These are phyloP conservation scores for Galerina marginata DNA, from an alignment of 768 basidiomycete species.

Conservation along the genomic window DNA sequence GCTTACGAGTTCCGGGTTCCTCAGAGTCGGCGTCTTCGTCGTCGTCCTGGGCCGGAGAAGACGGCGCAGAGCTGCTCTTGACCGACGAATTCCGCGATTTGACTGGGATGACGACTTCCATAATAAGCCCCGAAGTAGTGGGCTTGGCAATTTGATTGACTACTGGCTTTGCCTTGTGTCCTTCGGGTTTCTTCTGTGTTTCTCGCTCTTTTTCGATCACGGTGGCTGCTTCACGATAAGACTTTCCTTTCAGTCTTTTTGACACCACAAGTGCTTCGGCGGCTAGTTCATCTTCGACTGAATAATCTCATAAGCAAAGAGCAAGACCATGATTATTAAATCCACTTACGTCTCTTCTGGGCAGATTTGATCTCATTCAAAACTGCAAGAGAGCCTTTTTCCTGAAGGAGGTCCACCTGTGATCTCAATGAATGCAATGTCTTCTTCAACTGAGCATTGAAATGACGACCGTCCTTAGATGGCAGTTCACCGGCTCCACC, in stretches of 20 bases:
- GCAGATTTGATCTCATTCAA: conserved; percentile 68
- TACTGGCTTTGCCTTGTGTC: conserved; percentile 10
- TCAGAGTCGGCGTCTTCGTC: conserved; percentile 41
- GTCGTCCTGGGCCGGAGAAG: conserved; percentile 39
- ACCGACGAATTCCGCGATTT: conserved; percentile 25
- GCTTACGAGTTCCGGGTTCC: conserved; percentile 40
- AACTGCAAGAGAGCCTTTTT: conserved; percentile 67
- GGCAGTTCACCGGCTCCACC: conserved; percentile 74
- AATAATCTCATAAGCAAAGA: neutral
- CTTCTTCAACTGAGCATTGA: conserved; percentile 79
- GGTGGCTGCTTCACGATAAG: conserved; percentile 67
- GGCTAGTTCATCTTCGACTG: conserved; percentile 52
- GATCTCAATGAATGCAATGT: conserved; percentile 58
- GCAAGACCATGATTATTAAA: neutral
- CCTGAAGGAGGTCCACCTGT: conserved; percentile 73
- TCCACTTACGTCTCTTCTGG: conserved; percentile 59
- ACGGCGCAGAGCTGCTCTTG: conserved; percentile 29
- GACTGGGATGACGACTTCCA: conserved; percentile 64
- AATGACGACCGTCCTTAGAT: conserved; percentile 84
- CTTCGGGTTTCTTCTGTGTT: conserved; percentile 9
- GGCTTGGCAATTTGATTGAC: conserved; percentile 18
- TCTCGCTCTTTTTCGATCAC: conserved; percentile 34
- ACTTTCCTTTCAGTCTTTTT: conserved; percentile 79
- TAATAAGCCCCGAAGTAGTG: conserved; percentile 44
- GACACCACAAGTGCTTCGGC: conserved; percentile 50